These are phyloP conservation scores for Neophaeococcomyces aloes DNA, from an alignment of 2,329 filamentous ascomycete genomes.

Conservation along the genomic window DNA sequence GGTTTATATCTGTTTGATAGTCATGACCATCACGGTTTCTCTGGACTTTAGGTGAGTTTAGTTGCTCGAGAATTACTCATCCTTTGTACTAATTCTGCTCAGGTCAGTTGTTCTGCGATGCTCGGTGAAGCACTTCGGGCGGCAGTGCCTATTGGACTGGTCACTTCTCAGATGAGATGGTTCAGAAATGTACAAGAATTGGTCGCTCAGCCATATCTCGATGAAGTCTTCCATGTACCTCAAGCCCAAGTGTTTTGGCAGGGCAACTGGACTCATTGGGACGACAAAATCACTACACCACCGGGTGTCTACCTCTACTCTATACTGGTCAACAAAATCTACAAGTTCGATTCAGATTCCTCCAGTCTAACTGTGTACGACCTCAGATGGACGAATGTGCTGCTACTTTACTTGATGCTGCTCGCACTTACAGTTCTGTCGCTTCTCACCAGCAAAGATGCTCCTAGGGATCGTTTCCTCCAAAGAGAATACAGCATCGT, in stretches of 20 bases:
- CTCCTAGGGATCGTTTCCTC: conserved; percentile 45
- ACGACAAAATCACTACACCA: conserved; percentile 94
- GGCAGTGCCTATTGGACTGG: conserved; percentile 13
- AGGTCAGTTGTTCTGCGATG: conserved; percentile 9
- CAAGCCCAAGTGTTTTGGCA: conserved; percentile 82
- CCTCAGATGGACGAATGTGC: conserved; percentile 14
- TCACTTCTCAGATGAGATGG: conserved; percentile 27
- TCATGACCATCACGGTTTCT: too few relatives aligned
- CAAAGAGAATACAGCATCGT: conserved; percentile 39
- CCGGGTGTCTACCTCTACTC: conserved; percentile 60
- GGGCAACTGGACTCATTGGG: conserved; percentile 67
- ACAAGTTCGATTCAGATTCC: conserved; percentile 28
- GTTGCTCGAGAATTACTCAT: too few relatives aligned
- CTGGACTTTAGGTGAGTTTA: too few relatives aligned
- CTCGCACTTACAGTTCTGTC: conserved; percentile 15
- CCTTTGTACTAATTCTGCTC: too few relatives aligned
- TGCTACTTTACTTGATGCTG: conserved; percentile 17
- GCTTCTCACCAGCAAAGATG: conserved; percentile 32
- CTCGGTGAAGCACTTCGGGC: conserved; percentile 12
- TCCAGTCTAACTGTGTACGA: neutral
- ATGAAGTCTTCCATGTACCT: conserved; percentile 57
- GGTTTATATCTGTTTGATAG: too few relatives aligned
- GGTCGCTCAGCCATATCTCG: conserved; percentile 50
- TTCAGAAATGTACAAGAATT: conserved; percentile 35
- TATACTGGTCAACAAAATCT: conserved; percentile 41